phyloP scores from a whole-genome alignment of 192 early-diverging fungal species.

The Backusella luteola region DNA sequence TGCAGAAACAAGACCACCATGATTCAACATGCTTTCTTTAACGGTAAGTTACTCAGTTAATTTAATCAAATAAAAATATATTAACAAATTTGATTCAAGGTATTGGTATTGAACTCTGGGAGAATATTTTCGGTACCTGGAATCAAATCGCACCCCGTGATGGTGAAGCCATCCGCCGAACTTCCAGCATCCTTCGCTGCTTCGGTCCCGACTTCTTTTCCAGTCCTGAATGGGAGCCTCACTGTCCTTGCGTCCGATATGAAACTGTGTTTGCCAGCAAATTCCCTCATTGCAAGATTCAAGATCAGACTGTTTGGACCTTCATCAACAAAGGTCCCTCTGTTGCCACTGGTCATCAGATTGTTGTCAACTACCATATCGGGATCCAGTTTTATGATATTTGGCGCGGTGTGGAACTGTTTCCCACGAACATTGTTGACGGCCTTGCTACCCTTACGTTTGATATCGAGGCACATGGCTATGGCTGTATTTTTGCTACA shows the following conservation, averaged over 20 bases:
- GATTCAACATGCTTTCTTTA: constrained; percentile 25
- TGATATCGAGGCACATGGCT: constrained; percentile 27
- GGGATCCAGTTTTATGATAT: constrained; percentile 24
- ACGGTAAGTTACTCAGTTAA: neutral
- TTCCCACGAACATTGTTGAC: constrained; percentile 25
- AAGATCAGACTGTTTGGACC: constrained; percentile 18
- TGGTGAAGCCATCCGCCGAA: constrained; percentile 19
- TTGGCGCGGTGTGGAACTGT: constrained; percentile 19
- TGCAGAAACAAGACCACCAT: constrained; percentile 17
- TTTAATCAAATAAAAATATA: neutral
- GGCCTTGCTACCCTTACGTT: constrained; percentile 25
- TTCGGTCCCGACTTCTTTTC: constrained; percentile 26
- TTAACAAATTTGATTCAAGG: neutral
- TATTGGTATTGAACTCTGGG: constrained; percentile 22
- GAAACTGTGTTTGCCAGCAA: constrained; percentile 12
- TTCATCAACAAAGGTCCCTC: constrained; percentile 15
- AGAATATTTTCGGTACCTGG: constrained; percentile 27
- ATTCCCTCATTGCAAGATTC: neutral
- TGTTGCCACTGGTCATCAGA: constrained; percentile 19
- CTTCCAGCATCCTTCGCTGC: constrained; percentile 11
- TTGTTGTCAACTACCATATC: constrained; percentile 23
- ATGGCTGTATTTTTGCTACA: constrained; percentile 25
- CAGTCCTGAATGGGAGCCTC: constrained; percentile 22
- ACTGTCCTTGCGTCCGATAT: constrained; percentile 15
- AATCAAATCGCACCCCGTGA: constrained; percentile 23